Evolutionary conservation across 2,329 filamentous ascomycete species (phyloP), one percentile per base, ranked within the genome.

Genomic region (Aspergillus brunneoviolaceus): DNA sequence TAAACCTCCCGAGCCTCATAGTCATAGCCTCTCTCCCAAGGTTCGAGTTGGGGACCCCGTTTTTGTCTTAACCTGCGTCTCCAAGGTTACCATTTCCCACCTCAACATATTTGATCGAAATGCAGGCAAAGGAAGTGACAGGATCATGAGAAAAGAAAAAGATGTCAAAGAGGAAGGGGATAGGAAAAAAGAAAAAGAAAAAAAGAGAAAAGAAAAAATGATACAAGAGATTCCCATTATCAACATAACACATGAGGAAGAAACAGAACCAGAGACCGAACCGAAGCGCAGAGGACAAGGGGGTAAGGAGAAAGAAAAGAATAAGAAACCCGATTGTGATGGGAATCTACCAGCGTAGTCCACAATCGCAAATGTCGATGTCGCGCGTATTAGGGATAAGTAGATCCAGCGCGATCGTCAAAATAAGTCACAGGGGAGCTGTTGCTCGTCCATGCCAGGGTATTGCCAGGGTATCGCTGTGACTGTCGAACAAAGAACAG

Each of bases 201-300:
- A 35, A 60, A 60, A 60, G 33, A 57, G 61, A 62, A 59, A 59
- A 51, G 60, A 53, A 25, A 55, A 57, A 63, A 27, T 55, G 48
- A 29, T 55, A 55, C 65, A 61, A 63, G 51, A 52, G 58, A 62
- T 48, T 10, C 58, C 59, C 59, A 60, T 60, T 62, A 60, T 57
- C 60, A 63, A 60, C 61, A 62, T 66, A 61, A 58, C 63, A 61
- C 63, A 64, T 62, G 59, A 63, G 53, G 50, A 61, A 31, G 52
- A 61, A 49, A 51, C 21, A 60, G 51, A 58, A 55, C 54, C 60
- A 61, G 42, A 12, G 58, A 55, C 55, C 59, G 55, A 59, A 50
- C 21, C 60, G 55, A 50, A 45, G 31, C 47, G 27, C 27, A 29
- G 7, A 29, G 27, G 27, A 29, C 3, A 9, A 3, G 27, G 49